Evolutionary conservation across 2,329 filamentous ascomycete genomes (phyloP).

Genomic region (Colletotrichum phormii): DNA sequence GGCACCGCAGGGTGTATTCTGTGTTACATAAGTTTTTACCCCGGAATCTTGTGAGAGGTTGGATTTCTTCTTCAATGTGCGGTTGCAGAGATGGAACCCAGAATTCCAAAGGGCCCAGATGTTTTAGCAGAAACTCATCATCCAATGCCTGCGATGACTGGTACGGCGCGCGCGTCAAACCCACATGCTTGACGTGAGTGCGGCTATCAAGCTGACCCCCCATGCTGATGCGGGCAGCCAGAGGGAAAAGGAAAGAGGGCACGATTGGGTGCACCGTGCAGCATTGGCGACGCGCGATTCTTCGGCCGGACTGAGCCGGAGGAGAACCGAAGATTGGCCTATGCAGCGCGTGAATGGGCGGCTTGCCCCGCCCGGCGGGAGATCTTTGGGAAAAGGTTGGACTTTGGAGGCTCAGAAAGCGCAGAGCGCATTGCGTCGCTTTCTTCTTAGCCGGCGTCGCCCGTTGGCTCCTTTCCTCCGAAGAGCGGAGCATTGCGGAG

Average conservation of each 20-base stretch:
- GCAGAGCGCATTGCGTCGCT: slow-evolving; percentile 17
- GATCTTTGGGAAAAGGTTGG: neutral
- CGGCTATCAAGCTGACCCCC: neutral
- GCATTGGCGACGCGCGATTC: slow-evolving; percentile 7
- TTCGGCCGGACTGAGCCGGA: slow-evolving; percentile 28
- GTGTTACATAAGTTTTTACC: slow-evolving; percentile 11
- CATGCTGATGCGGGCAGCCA: neutral
- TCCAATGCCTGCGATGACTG: slow-evolving; percentile 20
- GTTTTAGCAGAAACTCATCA: neutral
- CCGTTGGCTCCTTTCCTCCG: slow-evolving; percentile 19
- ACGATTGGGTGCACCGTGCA: neutral
- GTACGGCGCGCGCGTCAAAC: neutral
- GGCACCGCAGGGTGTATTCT: neutral
- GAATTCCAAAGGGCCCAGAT: neutral
- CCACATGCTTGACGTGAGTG: slow-evolving; percentile 13
- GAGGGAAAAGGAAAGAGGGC: neutral
- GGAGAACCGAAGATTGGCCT: slow-evolving; percentile 20
- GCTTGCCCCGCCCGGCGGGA: neutral
- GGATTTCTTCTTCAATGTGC: neutral
- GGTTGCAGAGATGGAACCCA: slow-evolving; percentile 18
- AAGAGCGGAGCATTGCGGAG: slow-evolving; percentile 30
- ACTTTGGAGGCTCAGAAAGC: neutral
- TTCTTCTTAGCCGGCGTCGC: slow-evolving; percentile 8
- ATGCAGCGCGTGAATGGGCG: slow-evolving; percentile 16
- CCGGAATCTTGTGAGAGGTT: slow-evolving; percentile 13